Evolutionary conservation across 2,329 filamentous ascomycete species (phyloP), one percentile per base, ranked within the genome.

Genomic region (Cladobotryum protrusum): DNA sequence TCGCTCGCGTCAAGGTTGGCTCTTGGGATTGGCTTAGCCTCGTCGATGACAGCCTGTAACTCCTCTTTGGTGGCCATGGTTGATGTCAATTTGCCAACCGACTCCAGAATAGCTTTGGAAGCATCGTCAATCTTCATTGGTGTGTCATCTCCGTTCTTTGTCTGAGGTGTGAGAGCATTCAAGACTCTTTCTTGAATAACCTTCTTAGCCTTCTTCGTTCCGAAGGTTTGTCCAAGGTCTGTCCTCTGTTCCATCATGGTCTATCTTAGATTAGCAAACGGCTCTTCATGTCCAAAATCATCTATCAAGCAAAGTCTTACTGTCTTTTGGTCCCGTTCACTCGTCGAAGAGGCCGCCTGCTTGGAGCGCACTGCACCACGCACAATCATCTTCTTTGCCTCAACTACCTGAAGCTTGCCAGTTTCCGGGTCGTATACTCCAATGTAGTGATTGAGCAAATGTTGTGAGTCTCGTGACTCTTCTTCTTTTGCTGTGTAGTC

Each of bases 131-230:
- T 71, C 57, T 78, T 77, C 34, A 70, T 68, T n/a, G 73, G 68
- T 49, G 63, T 65, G 40, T 62, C 64, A 34, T 67, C 63, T 18
- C 66, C 61, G 35, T 57, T 47, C 49, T 58, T 64, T 55, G 63
- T 69, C 60, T 65, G 64, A 39, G 73, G 67, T 39, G 68, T 70
- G 57, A 92, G 89, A 15, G 86, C 85, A 61, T 91, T 90, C 59
- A 87, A 77, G 2, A 82, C 82, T 55, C 79, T 75, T 49, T 83
- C 79, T 24, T 77, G 75, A 57, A 93, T 82, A 1, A 82, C 85
- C 70, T 91, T 92, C 74, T 84, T 86, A 18, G 88, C 86, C 69
- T 91, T 92, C 72, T 88, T 90, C 20, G 87, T 92, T 65, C 89
- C 89, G 61, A 95, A 95, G 32, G 85, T 82, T 59, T 87, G 78